Percentiles rank a stretch among this genome's conserved stretches.
phyloP scores from a whole-genome alignment of 805 yeast genomes.

The Kodamaea fukazawae region DNA sequence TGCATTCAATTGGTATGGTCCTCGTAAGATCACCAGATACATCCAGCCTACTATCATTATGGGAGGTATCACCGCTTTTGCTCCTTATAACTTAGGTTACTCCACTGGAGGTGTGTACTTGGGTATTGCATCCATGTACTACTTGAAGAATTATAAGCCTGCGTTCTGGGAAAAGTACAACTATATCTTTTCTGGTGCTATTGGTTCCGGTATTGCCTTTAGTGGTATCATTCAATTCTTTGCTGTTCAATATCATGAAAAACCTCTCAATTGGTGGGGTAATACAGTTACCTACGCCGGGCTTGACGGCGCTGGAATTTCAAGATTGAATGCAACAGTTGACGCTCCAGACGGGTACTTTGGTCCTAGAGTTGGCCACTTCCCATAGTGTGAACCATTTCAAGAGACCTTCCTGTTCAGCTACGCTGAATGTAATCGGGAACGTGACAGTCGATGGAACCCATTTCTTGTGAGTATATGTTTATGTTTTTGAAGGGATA shows the following conservation, averaged over 20 bases:
- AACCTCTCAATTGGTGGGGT: constrained; percentile 32
- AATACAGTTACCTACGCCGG: constrained; percentile 30
- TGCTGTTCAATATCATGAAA: constrained; percentile 34
- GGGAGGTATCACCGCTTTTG: constrained; percentile 30
- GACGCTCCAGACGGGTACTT: constrained; percentile 35
- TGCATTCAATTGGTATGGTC: constrained; percentile 15
- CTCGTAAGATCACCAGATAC: constrained; percentile 20
- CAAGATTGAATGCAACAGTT: constrained; percentile 16
- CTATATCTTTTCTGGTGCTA: constrained; percentile 29
- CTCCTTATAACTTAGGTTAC: constrained; percentile 35
- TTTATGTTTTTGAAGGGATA: too few species aligned
- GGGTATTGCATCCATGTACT: constrained; percentile 26
- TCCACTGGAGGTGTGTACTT: constrained; percentile 28
- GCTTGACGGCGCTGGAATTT: constrained; percentile 26
- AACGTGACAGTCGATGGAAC: too few species aligned
- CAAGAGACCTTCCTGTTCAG: too few species aligned
- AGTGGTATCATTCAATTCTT: constrained; percentile 34
- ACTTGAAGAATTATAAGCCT: constrained; percentile 25
- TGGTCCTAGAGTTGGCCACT: constrained; percentile 31
- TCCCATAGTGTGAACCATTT: too few species aligned
- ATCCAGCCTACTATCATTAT: constrained; percentile 35
- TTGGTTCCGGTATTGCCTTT: constrained; percentile 35
- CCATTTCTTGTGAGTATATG: too few species aligned
- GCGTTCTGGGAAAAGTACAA: constrained; percentile 39
- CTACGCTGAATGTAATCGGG: too few species aligned